Base-by-base conservation (phyloP, 441 rosid genomes). In the Kokia cookei region DNA sequence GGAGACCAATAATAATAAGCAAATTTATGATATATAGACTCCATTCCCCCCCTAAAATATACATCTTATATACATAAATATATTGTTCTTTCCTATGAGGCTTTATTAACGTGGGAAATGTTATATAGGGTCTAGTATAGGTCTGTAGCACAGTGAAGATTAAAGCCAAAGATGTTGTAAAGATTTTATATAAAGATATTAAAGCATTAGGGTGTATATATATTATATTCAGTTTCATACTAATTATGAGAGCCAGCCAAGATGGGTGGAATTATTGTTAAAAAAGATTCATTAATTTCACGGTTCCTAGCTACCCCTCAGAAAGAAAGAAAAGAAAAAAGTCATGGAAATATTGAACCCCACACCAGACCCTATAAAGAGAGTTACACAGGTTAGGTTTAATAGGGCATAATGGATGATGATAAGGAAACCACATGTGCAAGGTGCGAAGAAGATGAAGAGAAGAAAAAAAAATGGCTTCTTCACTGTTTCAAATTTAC, bases 351-450 rank as follows among this genome's bases (percentile, higher is more conserved):
- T 71, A 32, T 32, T 80, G 84, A 62, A 66, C 75, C 78, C 78
- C 66, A 37, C 76, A 54, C 74, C 53, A 32, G 37, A 32, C 37
- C 50, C 88, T 83, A 85, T 76, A 85, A 85, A 88, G 83, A 77
- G 50, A 74, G 81, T 50, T 45, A 67, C 65, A 65, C 75, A 85
- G 88, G 85, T 78, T 86, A 86, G 89, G 86, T 79, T 77, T 83
- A 71, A 74, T 87, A 86, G 88, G 76, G 37, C 74, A 73, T 82
- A 72, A 71, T 58, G 69, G 73, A 72, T 80, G 78, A 81, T 75
- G 73, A 74, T 40, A 75, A 72, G 71, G 78, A 82, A 74, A 80
- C 80, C 86, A 80, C 83, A 74, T 76, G 83, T 47, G 72, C 1
- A 40, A 22, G 58, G 59, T 40, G 71, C 80, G 64, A 58, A 40